Evolutionary conservation across 345 rosid species (phyloP), one percentile per base, ranked within the genome.

Genomic region (thale cress (Arabidopsis thaliana)): DNA sequence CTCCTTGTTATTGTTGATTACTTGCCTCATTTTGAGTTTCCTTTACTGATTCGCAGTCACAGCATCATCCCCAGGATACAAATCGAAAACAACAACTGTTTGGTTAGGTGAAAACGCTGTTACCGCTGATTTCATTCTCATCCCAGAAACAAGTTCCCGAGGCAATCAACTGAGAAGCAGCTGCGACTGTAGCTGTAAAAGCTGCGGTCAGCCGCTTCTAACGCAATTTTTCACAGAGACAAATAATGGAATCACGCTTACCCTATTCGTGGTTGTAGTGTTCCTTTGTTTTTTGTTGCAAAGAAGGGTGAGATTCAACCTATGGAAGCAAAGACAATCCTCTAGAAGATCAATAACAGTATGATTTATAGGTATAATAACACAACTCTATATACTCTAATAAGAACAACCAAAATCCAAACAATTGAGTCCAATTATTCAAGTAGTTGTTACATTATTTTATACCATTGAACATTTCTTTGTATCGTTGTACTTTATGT

Each of bases 101-200:
- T 88, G 83, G 83, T 77, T 89, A 73, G 96, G 87, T 65, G 91
- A 87, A 50, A 79, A 75, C 38, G 91, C 93, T 8, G 84, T 75
- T 52, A 82, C 77, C 4, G 59, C 85, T 28, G 97, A 92, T 81
- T 95, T 95, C 53, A 84, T 92, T 79, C 96, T 95, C 16, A 91
- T 89, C 59, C 94, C 96, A 11, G 88, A 87, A 45, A 76, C 67
- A 71, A 30, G 72, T 36, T 8, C 67, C 2, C 53, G 48, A n/a
- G 88, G 60, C 61, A 80, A 44, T 8, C 36, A 55, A 65, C 74
- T 76, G 44, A 65, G 50, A 69, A 84, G 90, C 74, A 48, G 33
- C 7, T 84, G 81, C 57, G 82, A 84, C 61, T 88, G 93, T 67
- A 56, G 62, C 82, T 78, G 50, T 61, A 41, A 41, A 36, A 59